Evolutionary conservation across 169 alveolate species (phyloP), one percentile per base, ranked within the genome.

Genomic region (Cystoisospora suis): DNA sequence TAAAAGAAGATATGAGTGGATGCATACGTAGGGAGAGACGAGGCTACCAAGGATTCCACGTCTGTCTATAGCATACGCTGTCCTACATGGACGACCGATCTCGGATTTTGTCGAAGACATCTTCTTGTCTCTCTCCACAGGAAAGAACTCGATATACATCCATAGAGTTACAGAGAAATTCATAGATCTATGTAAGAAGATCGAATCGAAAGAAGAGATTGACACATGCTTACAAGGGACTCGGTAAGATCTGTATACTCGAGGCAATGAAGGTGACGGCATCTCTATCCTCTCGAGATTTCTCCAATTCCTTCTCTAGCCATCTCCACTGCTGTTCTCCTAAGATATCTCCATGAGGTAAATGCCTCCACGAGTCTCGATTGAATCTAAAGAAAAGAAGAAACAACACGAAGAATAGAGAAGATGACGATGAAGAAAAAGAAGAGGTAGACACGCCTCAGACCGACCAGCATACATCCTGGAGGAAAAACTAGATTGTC

Each of bases 261-360:
- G 92, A 75, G 61, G 92, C 32, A 75, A 88, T 27, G 92, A 88
- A 72, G 89, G 77, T 85, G 23, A 88, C 85, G 42, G 83, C 65
- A 38, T 88, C 83, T 47, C 83, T 75, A 45, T 88, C 92, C 42
- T 86, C 89, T 47, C 53, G 32, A 9, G 92, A 75, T 29, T 9
- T 42, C 17, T 75, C 86, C 75, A 88, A 85, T 38, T 88, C 92
- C 89, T 88, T 83, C 61, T 75, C 70, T 29, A 88, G 85, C 92
- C 92, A 88, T 2, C 49, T 32, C 92, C 92, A 88, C 92, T 88
- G 92, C 75, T 88, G 92, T 59, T 77, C 77, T 27, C 92, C 92
- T 42, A 88, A 75, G 80, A 88, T 59, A 75, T 88, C 92, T 3
- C 92, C 92, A n/a, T 75, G 79, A 20, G 83, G 89, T 89, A 88